Conservation (phyloP, 352 stramenopile species). For the Pythium utonaiense region DNA sequence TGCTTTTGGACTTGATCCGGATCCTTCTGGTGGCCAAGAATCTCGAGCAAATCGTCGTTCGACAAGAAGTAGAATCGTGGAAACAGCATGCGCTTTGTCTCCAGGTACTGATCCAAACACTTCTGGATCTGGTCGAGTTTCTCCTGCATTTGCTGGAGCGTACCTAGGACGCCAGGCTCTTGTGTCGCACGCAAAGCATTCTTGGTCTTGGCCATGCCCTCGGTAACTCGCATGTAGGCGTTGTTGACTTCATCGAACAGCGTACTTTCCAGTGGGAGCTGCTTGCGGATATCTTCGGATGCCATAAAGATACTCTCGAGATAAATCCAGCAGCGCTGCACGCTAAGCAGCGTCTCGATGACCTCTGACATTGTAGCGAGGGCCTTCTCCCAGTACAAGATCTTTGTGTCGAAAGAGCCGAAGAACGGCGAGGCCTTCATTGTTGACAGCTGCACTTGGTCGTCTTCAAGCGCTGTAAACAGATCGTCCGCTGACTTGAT, state of each 20-base stretch:
- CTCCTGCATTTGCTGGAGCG: constrained; percentile 77
- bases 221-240: constrained; percentile 70
- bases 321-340: constrained; percentile 95
- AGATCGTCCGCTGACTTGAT: constrained; percentile 89
- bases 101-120: constrained; percentile 83
- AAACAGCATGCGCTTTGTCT: constrained; percentile 87
- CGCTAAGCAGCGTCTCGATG: constrained; percentile 83
- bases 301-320: constrained; percentile 95
- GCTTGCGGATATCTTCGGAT: constrained; percentile 93
- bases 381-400: constrained; percentile 86
- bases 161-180: constrained; percentile 49
- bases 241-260: constrained; percentile 88
- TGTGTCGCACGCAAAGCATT: constrained; percentile 75
- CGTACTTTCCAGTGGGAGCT: constrained; percentile 83
- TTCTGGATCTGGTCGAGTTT: constrained; percentile 89
- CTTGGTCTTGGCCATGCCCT: constrained; percentile 70
- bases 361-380: constrained; percentile 89
- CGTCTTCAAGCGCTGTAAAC: constrained; percentile 89
- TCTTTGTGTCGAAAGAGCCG: constrained; percentile 83
- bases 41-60: constrained; percentile 87
- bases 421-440: constrained; percentile 95
- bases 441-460: constrained; percentile 89
- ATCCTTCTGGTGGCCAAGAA: constrained; percentile 85
- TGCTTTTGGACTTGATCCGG: constrained; percentile 88
- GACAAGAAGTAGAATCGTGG: constrained; percentile 87